phyloP scores from a whole-genome alignment of 2,329 filamentous ascomycete genomes.

The Magnaporthales sp. region DNA sequence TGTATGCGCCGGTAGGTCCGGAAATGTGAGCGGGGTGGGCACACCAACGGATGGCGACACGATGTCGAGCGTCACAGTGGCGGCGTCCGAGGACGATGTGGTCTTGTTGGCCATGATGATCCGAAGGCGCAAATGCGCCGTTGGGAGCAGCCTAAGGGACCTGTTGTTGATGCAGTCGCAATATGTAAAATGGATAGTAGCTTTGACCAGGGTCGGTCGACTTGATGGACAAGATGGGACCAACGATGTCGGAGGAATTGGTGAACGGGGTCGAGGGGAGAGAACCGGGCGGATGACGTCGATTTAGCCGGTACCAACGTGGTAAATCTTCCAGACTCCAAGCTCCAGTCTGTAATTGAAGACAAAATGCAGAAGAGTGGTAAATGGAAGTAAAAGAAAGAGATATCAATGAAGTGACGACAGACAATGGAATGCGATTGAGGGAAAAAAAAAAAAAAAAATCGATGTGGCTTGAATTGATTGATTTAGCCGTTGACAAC shows the following conservation, averaged over 20 bases:
- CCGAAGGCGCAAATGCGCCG: neutral
- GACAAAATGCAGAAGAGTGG: neutral
- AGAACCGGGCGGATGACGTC: neutral
- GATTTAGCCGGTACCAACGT: neutral
- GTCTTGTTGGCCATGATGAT: neutral
- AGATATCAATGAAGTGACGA: neutral
- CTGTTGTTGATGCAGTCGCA: neutral
- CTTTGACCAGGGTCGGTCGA: neutral
- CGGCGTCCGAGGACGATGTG: slow-evolving; percentile 13
- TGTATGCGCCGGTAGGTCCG: slow-evolving; percentile 5
- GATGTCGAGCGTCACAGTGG: slow-evolving; percentile 45
- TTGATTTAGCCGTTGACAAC: neutral
- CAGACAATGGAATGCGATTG: neutral
- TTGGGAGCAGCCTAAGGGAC: neutral
- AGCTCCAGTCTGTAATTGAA: neutral
- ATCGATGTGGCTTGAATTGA: neutral
- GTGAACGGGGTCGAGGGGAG: neutral
- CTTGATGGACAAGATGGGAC: neutral
- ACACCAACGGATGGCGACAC: slow-evolving; percentile 50
- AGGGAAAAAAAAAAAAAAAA: neutral
- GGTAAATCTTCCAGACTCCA: neutral
- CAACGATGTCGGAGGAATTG: neutral
- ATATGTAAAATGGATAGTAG: neutral
- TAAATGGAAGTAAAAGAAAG: neutral
- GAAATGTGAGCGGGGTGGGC: slow-evolving; percentile 1